phyloP scores from a whole-genome alignment of 75 land plant genomes.

The Gnetum montanum region DNA sequence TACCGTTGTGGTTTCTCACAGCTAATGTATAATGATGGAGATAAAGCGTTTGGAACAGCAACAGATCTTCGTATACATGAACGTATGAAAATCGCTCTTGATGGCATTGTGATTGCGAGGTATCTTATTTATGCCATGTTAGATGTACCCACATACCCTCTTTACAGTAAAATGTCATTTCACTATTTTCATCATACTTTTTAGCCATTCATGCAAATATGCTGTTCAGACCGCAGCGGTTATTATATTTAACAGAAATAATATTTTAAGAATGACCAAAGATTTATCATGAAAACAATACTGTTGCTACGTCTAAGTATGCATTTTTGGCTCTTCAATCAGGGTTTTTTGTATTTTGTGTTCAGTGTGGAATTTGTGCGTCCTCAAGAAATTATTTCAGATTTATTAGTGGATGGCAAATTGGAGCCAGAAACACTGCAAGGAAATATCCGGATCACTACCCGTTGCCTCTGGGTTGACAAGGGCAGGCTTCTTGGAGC shows the following conservation, averaged over 20 bases:
- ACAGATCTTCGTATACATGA: constrained; percentile 82
- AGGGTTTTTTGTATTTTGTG: too few species aligned
- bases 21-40: constrained; percentile 99
- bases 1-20: constrained; percentile 19
- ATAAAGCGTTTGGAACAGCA: constrained; percentile 96
- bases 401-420: constrained; percentile 8
- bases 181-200: too few species aligned
- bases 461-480: constrained; percentile 97
- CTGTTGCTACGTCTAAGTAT: too few species aligned
- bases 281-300: too few species aligned
- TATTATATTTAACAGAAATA: too few species aligned
- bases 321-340: too few species aligned
- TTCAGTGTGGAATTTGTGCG: constrained; percentile 91
- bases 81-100: constrained; percentile 77
- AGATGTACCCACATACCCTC: too few species aligned
- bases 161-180: too few species aligned
- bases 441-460: constrained; percentile 83
- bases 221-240: too few species aligned
- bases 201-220: too few species aligned
- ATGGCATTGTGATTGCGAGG: constrained; percentile 91
- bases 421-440: constrained; percentile 20
- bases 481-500: constrained; percentile 84
- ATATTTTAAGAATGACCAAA: too few species aligned
- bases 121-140: constrained; percentile 26
- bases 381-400: constrained; percentile 17